phyloP scores from a whole-genome alignment of 2,329 filamentous ascomycete genomes.

The Aspergillus nomiae region DNA sequence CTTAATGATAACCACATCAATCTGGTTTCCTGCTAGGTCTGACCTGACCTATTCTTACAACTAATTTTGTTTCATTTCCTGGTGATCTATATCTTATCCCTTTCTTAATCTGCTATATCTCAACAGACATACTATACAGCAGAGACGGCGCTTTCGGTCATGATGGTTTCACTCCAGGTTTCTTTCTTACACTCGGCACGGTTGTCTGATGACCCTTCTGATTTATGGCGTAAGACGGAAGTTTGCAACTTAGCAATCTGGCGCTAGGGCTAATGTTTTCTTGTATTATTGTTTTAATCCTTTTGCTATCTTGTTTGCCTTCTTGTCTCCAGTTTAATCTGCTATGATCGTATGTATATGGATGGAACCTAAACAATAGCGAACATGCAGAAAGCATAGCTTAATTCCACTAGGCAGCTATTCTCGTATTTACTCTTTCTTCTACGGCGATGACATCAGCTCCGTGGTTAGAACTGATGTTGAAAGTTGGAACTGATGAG shows the following conservation, averaged over 20 bases:
- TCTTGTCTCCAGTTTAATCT: conserved; percentile 4
- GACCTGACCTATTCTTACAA: neutral
- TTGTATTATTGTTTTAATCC: neutral
- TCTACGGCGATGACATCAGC: neutral
- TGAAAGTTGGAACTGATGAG: neutral
- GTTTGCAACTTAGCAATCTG: neutral
- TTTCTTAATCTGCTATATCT: neutral
- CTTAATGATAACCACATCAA: conserved; percentile 89
- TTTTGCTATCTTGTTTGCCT: neutral
- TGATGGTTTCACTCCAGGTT: neutral
- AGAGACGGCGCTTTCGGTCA: neutral
- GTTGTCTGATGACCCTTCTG: neutral
- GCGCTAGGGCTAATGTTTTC: neutral
- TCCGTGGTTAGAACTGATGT: neutral
- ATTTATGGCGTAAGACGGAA: conserved; percentile 1
- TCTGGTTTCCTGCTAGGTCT: conserved; percentile 69
- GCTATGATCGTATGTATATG: neutral
- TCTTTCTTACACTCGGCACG: neutral
- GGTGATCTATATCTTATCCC: neutral
- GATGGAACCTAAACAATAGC: neutral
- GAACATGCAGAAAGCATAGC: neutral
- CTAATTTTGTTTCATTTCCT: neutral
- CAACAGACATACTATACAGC: neutral
- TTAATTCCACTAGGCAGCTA: neutral
- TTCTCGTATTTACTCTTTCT: neutral